Conservation (phyloP, 495 filamentous ascomycete species). For the Staphylotrichum longicolle region DNA sequence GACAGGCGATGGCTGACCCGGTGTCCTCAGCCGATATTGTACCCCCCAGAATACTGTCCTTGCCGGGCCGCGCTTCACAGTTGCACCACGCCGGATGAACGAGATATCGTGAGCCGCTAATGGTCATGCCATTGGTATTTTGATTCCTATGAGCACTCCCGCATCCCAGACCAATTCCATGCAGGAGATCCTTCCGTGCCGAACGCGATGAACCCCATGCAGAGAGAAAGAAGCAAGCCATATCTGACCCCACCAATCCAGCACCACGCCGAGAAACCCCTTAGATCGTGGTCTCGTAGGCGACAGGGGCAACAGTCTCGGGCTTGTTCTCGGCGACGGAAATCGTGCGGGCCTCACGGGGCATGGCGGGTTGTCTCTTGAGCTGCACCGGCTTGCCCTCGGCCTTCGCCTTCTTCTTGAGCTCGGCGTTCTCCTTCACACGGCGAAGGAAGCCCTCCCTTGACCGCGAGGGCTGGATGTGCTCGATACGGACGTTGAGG, state of each 20-base stretch:
- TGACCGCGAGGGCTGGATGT: slow-evolving; percentile 89
- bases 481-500: slow-evolving; percentile 97
- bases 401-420: slow-evolving; percentile 87
- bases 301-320: slow-evolving; percentile 84
- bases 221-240: slow-evolving; percentile 38
- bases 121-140: slow-evolving; percentile 43
- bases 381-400: slow-evolving; percentile 81
- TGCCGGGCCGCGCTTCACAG: slow-evolving; percentile 16
- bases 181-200: slow-evolving; percentile 40
- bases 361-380: slow-evolving; percentile 82
- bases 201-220: slow-evolving; percentile 42
- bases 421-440: slow-evolving; percentile 90
- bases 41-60: neutral
- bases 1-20: neutral
- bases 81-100: slow-evolving; percentile 21
- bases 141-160: slow-evolving; percentile 42
- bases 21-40: neutral
- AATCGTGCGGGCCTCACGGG: slow-evolving; percentile 76
- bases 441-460: slow-evolving; percentile 93
- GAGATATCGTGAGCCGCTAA: slow-evolving; percentile 19
- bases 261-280: slow-evolving; percentile 23
- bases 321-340: slow-evolving; percentile 72
- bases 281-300: slow-evolving; percentile 99
- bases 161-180: slow-evolving; percentile 41
- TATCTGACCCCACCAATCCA: slow-evolving; percentile 30